Evolutionary conservation across 1,284 basidiomycete species (phyloP).

Genomic region (Lignosus rhinocerotis): DNA sequence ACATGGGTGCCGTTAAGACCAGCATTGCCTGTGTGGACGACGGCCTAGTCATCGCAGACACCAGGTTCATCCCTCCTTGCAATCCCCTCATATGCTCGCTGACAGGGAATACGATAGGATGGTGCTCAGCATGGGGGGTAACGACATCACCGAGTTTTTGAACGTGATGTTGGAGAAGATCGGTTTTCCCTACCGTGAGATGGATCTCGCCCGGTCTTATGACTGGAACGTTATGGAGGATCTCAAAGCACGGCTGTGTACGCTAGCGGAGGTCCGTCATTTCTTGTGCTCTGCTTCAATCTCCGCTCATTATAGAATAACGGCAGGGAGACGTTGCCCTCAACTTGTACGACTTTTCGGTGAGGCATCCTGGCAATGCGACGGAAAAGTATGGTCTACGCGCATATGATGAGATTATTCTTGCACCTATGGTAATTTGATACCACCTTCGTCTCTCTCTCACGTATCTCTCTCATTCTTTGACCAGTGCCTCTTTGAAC

Average conservation of each 20-base stretch:
- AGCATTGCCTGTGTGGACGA: conserved; percentile 96
- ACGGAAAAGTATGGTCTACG: conserved; percentile 90
- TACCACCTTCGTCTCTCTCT: not conserved
- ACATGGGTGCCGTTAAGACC: conserved; percentile 86
- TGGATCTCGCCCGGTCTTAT: conserved; percentile 74
- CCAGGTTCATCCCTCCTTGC: conserved; percentile 53
- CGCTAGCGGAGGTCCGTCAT: conserved; percentile 74
- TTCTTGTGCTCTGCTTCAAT: not conserved
- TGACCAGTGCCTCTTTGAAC: conserved; percentile 85
- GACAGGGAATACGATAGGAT: conserved; percentile 51
- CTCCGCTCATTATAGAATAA: not conserved
- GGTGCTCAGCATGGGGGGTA: conserved; percentile 85
- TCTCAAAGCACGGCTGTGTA: conserved; percentile 81
- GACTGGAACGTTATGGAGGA: conserved; percentile 92
- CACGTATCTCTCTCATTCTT: not conserved
- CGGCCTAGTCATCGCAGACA: conserved; percentile 86
- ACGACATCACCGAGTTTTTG: conserved; percentile 91
- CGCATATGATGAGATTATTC: conserved; percentile 94
- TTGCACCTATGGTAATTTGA: conserved; percentile 84
- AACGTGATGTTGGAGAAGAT: conserved; percentile 80
- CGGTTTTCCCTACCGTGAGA: conserved; percentile 85
- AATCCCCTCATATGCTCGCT: not conserved
- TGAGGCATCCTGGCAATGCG: conserved; percentile 72
- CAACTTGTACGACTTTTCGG: conserved; percentile 88
- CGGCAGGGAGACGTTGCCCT: conserved; percentile 80